phyloP scores from a whole-genome alignment of 371 early-diverging fungal genomes.

The Zopfochytrium polystomum region DNA sequence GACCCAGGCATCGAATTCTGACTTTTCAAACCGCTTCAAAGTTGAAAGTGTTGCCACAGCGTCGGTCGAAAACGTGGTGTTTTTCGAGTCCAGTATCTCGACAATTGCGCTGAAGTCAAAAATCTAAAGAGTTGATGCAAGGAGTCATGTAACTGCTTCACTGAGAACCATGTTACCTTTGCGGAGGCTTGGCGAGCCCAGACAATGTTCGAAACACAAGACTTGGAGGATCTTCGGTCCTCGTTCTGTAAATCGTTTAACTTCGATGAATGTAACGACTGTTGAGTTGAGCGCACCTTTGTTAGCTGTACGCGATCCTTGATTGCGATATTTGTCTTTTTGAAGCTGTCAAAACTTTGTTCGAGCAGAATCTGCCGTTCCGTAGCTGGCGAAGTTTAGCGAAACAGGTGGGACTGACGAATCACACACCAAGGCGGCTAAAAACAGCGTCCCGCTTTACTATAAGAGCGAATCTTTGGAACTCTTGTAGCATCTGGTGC shows the following conservation, averaged over 20 bases:
- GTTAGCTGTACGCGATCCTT: slow-evolving; percentile 19
- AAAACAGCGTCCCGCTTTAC: slow-evolving; percentile 32
- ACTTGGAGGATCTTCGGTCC: slow-evolving; percentile 23
- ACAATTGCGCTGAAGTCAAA: slow-evolving; percentile 40
- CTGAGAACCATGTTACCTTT: slow-evolving; percentile 30
- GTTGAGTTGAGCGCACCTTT: slow-evolving; percentile 7
- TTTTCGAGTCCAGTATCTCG: slow-evolving; percentile 21
- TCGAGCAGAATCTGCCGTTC: slow-evolving; percentile 42
- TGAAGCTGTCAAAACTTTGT: slow-evolving; percentile 33
- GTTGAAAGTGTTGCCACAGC: slow-evolving; percentile 31
- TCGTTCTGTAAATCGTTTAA: slow-evolving; percentile 8
- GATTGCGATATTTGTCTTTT: slow-evolving; percentile 29
- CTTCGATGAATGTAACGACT: neutral
- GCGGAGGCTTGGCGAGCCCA: slow-evolving; percentile 44
- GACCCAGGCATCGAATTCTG: slow-evolving; percentile 45
- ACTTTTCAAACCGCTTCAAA: slow-evolving; percentile 39
- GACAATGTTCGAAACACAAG: slow-evolving; percentile 32
- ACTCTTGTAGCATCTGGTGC: slow-evolving; percentile 49
- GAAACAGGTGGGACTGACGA: neutral
- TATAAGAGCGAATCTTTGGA: slow-evolving; percentile 42
- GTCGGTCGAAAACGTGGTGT: slow-evolving; percentile 22
- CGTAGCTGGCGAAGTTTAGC: slow-evolving; percentile 18
- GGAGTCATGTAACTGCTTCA: neutral
- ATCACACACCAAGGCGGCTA: slow-evolving; percentile 28
- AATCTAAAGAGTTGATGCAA: slow-evolving; percentile 21